Base-by-base conservation (phyloP, 768 basidiomycete genomes). In the Lentinula edodes region DNA sequence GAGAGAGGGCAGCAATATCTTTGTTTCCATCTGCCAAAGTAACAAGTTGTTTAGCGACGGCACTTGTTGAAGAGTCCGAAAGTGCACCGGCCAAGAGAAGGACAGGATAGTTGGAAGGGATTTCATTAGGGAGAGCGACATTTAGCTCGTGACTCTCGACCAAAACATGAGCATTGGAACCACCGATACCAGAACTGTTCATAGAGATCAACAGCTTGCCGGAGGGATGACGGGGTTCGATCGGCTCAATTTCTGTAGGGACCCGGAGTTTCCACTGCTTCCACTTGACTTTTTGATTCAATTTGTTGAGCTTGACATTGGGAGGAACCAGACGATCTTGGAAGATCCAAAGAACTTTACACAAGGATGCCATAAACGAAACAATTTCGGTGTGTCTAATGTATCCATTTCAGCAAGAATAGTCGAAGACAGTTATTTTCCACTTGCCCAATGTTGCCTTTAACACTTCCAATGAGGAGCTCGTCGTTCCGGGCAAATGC, bases 391-490 rank as follows among this genome's bases (percentile, higher is more conserved):
- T 65, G 64, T 78, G 78, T 6, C 75, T 78, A 53, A 7, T 46
- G 46, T 82, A 83, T 4, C 79, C 79, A 0, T 78, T 82, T 62
- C 83, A 81, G 0, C 76, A 15, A 43, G 18, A 51, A 64, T 6
- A 80, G 77, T 39, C 61, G 38, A 13, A 18, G 35, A 28, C 48
- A 54, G 13, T n/a, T 36, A 83, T 62, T 9, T 6, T 9, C 2
- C 16, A 62, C 74, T 20, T 58, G 79, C 76, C 80, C 80, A 23
- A 80, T 71, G 63, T 81, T 80, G 41, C 78, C 78, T 62, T 80
- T 81, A 5, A 80, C 73, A 60, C 77, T 79, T 2, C 80, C 80
- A 9, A 80, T 68, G 7, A 76, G 35, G 2, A 75, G 73, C 7
- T 71, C 71, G 5, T 52, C 50, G 5, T 60, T 12, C 23, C 46